Base-by-base conservation (phyloP, 176 grass and related monocot genomes). In the Tuctoria greenei region DNA sequence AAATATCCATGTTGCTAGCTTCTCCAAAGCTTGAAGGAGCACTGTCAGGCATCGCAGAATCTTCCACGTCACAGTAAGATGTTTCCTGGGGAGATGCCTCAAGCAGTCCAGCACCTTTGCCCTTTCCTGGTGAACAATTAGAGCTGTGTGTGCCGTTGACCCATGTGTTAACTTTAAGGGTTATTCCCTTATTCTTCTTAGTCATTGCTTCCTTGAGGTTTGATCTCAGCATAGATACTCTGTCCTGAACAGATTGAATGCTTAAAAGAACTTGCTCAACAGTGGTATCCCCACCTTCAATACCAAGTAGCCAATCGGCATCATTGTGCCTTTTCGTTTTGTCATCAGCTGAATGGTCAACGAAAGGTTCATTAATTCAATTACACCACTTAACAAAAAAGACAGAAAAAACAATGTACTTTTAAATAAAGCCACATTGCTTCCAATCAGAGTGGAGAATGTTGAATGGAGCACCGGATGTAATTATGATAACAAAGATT, bases 1-100 rank as follows among this genome's bases (percentile, higher is more conserved):
- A 88, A 42, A 89, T 92, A 74, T 86, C 88, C 89, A 98, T 81
- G 62, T 97, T 90, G 61, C 85, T 90, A 72, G 86, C 91, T 75
- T 98, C 95, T 78, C 95, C 91, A 79, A 87, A 91, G 77, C 91
- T 93, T 20, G 90, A 97, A 69, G 89, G 71, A 69, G 91, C 86
- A 87, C 91, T 91, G 55, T 82, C 86, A 18, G 91, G 94, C 78
- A 91, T 91, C 57, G 78, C 84, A 10, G 72, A 82, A 68, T 92
- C 86, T 14, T 77, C 88, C 68, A 93, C 87, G 52, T 94, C 95
- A 88, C 76, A 90, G 46, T 94, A 91, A 4, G 88, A 88, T 28
- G 59, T 73, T 24, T 84, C 83, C 62, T 81, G 40, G 6, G 77
- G 85, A 64, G 83, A 84, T 68, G 54, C 75, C 62, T 71, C 62